A percentile compares a stretch with the other conserved stretches of the same genome.
Conservation (phyloP, 495 filamentous ascomycete genomes). For the Tuber magnatum region DNA sequence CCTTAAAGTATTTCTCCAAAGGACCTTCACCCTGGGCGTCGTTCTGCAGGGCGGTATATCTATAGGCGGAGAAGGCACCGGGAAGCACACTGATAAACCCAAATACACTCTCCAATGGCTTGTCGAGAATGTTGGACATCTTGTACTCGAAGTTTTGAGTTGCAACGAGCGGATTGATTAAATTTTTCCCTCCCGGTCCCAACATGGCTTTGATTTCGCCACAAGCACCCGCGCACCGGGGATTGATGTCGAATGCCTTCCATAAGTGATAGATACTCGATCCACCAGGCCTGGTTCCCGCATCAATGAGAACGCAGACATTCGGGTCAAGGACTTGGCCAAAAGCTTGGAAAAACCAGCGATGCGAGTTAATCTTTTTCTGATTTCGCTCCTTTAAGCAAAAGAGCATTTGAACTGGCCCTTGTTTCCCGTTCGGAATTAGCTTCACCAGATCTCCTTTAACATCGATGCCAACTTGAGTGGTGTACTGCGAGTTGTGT, state of each 20-base stretch:
- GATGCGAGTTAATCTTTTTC: slow-evolving; percentile 99
- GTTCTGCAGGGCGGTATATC: slow-evolving; percentile 89
- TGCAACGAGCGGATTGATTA: slow-evolving; percentile 89
- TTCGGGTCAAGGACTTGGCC: slow-evolving; percentile 88
- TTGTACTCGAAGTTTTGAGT: slow-evolving; percentile 99
- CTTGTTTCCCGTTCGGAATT: slow-evolving; percentile 57
- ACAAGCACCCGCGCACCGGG: slow-evolving; percentile 93
- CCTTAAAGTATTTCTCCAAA: slow-evolving; percentile 92
- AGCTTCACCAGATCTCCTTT: slow-evolving; percentile 72
- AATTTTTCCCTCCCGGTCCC: slow-evolving; percentile 73
- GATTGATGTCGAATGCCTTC: slow-evolving; percentile 97
- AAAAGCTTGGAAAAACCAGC: slow-evolving; percentile 99
- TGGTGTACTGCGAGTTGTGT: slow-evolving; percentile 59
- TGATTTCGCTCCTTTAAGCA: slow-evolving; percentile 99
- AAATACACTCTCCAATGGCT: slow-evolving; percentile 93
- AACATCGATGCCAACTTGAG: slow-evolving; percentile 77
- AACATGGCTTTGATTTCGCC: slow-evolving; percentile 99
- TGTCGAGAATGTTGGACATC: slow-evolving; percentile 98
- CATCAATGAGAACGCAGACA: slow-evolving; percentile 93
- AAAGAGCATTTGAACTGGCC: slow-evolving; percentile 93
- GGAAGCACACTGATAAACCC: slow-evolving; percentile 96
- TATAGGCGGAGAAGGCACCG: slow-evolving; percentile 96
- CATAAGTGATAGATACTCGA: slow-evolving; percentile 95
- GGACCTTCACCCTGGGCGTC: slow-evolving; percentile 89
- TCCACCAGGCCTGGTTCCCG: slow-evolving; percentile 85